Percentiles rank a stretch among this genome's conserved stretches.
Evolutionary conservation across 2,329 filamentous ascomycete species (phyloP).

Genomic region (Cladosporium sp.): DNA sequence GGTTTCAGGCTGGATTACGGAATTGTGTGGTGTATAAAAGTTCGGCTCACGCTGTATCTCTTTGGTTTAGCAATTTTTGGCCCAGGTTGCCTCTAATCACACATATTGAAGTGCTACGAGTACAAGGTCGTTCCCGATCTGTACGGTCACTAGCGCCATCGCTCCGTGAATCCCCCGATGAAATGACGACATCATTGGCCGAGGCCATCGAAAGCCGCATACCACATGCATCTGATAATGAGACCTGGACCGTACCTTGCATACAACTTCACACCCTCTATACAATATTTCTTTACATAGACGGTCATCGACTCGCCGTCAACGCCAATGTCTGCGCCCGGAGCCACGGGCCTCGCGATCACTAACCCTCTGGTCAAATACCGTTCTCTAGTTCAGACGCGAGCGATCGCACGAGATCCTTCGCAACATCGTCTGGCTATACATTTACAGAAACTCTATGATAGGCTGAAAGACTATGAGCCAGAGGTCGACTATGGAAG

Average conservation of each 20-base stretch:
- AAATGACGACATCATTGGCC: conserved; percentile 6
- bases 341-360: conserved; percentile 45
- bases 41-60: conserved; percentile 3
- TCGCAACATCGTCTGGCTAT: conserved; percentile 53
- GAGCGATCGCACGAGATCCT: conserved; percentile 66
- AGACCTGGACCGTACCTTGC: background rate
- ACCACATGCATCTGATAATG: background rate
- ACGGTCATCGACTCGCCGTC: background rate
- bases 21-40: conserved; percentile 7
- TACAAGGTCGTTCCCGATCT: background rate
- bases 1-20: background rate
- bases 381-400: conserved; percentile 67
- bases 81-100: background rate
- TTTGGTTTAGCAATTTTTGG: background rate
- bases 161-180: background rate
- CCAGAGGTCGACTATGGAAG: conserved; percentile 69
- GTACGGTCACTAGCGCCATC: background rate
- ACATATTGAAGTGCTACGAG: background rate
- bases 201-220: conserved; percentile 1
- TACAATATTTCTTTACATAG: background rate
- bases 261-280: background rate
- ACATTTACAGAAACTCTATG: conserved; percentile 75
- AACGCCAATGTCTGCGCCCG: conserved; percentile 26
- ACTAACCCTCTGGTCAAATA: conserved; percentile 76
- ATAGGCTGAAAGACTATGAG: conserved; percentile 74